phyloP scores from a whole-genome alignment of 495 filamentous ascomycete species.

The Hypoxylon crocopeplum region DNA sequence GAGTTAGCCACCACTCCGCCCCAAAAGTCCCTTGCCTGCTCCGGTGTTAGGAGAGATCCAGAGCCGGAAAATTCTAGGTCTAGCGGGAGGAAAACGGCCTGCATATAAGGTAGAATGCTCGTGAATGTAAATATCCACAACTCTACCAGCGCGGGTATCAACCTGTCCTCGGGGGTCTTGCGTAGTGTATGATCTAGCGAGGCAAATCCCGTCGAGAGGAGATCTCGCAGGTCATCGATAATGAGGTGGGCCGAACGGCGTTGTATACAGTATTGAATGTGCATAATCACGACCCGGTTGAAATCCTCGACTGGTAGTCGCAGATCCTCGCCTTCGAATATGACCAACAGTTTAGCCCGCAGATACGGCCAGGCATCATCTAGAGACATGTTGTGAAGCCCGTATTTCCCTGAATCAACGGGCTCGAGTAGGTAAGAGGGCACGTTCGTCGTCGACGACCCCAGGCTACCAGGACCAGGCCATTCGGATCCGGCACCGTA shows the following conservation, averaged over 20 bases:
- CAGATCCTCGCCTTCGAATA: slow-evolving; percentile 93
- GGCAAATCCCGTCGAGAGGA: slow-evolving; percentile 81
- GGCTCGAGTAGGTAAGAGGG: slow-evolving; percentile 54
- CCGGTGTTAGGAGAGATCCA: slow-evolving; percentile 74
- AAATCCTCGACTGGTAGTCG: slow-evolving; percentile 92
- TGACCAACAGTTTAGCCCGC: slow-evolving; percentile 85
- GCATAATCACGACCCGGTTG: slow-evolving; percentile 81
- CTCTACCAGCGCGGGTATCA: slow-evolving; percentile 87
- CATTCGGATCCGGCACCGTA: slow-evolving; percentile 52
- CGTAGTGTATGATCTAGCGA: slow-evolving; percentile 83
- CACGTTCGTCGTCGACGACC: slow-evolving; percentile 46
- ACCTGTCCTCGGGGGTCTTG: slow-evolving; percentile 77
- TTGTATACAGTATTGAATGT: slow-evolving; percentile 79
- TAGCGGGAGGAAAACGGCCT: slow-evolving; percentile 93
- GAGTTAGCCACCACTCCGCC: slow-evolving; percentile 58
- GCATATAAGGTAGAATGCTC: slow-evolving; percentile 88
- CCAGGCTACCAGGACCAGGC: slow-evolving; percentile 60
- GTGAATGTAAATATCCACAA: slow-evolving; percentile 94
- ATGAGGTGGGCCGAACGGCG: slow-evolving; percentile 70
- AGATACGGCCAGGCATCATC: slow-evolving; percentile 97
- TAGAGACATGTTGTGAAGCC: slow-evolving; percentile 78
- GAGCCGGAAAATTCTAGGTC: slow-evolving; percentile 92
- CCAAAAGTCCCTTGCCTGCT: slow-evolving; percentile 90
- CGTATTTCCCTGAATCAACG: slow-evolving; percentile 62
- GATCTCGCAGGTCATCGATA: slow-evolving; percentile 79